Evolutionary conservation across 2,329 filamentous ascomycete genomes (phyloP), one percentile per base, ranked within the genome.

Genomic region (Epichloe coenophiala): DNA sequence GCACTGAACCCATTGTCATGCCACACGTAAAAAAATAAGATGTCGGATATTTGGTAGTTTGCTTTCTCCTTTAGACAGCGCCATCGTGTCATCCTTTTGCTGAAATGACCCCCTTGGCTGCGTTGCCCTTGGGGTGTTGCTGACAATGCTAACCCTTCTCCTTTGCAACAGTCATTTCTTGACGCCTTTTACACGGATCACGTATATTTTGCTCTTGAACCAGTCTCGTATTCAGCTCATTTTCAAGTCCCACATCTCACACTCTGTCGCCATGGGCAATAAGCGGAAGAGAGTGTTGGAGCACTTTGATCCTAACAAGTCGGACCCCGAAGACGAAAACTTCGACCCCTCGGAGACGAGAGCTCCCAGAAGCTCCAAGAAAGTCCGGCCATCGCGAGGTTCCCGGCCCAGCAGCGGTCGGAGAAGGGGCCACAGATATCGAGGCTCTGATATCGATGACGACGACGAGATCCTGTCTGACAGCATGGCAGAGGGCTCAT

Each of bases 281-380:
- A 81, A 81, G 63, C 70, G 80, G 49, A 84, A 82, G 71, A 69
- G 74, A 55, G 71, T 71, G 52, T 65, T 80, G 50, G 74, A 79
- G 55, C 71, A 72, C 50, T 84, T 83, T 57, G 81, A 84, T 63
- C 78, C 77, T 3, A 83, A 83, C 62, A 76, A 80, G 61, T 84
- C 81, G 47, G 81, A 84, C 57, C 71, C 81, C 2, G 75, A 80
- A 47, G 81, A 84, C 60, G 78, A 80, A 56, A 82, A 82, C 62
- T 84, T 84, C 59, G 75, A 81, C 52, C 80, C 80, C 15, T 61
- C 63, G 21, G 71, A 74, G 56, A 69, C 66, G 27, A 66, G 68
- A 33, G 67, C 73, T 15, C 66, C 66, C 13, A 68, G 68, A 52
- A 65, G 55, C 53, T 64, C 64, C 50, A 75, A 71, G 56, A 72